Conservation (phyloP, 2,329 filamentous ascomycete genomes). For the Fusarium fracticaudum region DNA sequence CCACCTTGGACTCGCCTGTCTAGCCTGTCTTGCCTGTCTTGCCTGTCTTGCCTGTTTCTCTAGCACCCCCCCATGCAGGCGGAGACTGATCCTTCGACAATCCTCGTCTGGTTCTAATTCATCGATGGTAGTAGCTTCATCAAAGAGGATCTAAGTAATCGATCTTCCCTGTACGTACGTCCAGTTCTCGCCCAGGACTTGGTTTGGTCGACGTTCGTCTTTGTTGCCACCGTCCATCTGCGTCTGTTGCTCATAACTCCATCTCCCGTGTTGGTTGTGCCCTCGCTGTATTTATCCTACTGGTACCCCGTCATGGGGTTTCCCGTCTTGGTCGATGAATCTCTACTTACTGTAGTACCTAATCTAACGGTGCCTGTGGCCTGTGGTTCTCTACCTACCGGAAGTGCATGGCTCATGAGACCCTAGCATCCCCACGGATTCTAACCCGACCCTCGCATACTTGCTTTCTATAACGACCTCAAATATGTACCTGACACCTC, state of each 20-base stretch:
- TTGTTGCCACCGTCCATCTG: constrained; percentile 38
- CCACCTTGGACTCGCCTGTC: constrained; percentile 28
- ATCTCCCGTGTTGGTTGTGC: constrained; percentile 26
- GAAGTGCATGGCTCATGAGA: constrained; percentile 39
- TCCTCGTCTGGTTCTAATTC: constrained; percentile 42
- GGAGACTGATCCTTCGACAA: constrained; percentile 44
- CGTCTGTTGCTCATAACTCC: constrained; percentile 27
- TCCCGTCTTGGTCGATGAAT: constrained; percentile 37
- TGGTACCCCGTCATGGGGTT: constrained; percentile 32
- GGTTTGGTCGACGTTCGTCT: constrained; percentile 24
- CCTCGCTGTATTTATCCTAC: constrained; percentile 36
- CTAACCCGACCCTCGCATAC: constrained; percentile 38
- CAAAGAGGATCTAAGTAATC: constrained; percentile 40
- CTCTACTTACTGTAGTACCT: constrained; percentile 29
- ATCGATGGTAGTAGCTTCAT: constrained; percentile 37
- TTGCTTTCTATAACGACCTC: constrained; percentile 38
- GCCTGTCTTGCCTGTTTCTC: constrained; percentile 38
- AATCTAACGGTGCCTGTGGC: constrained; percentile 23
- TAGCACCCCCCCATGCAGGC: constrained; percentile 35
- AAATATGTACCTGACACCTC: constrained; percentile 62
- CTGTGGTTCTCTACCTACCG: constrained; percentile 24
- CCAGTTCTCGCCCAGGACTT: constrained; percentile 6
- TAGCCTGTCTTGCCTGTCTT: constrained; percentile 32
- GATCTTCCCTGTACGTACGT: constrained; percentile 33
- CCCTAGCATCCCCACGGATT: constrained; percentile 41